Conservation (phyloP, 257 asterid species). For the Solanum bulbocastanum region DNA sequence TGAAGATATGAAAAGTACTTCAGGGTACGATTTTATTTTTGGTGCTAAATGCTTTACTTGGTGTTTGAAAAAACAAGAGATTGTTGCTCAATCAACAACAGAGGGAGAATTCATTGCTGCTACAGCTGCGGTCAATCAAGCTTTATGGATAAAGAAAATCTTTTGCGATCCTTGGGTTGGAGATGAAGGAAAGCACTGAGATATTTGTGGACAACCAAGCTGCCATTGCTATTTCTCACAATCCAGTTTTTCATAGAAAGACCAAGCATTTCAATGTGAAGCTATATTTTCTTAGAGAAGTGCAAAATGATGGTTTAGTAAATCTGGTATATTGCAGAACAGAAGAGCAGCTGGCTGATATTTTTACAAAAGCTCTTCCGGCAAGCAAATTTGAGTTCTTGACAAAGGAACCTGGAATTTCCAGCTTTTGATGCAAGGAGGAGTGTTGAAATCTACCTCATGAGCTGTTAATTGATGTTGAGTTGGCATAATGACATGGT, state of each 20-base stretch:
- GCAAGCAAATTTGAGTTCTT: not conserved
- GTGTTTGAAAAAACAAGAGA: not conserved
- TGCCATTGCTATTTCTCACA: no score
- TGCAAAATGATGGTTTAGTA: no score
- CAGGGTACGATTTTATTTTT: no score
- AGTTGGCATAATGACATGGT: no score
- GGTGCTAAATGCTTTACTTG: not conserved
- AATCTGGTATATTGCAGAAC: no score
- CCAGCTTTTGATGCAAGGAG: not conserved
- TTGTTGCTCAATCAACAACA: not conserved
- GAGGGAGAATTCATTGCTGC: not conserved
- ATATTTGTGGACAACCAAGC: no score
- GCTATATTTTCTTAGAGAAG: no score
- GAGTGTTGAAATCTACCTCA: no score
- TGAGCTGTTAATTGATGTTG: no score
- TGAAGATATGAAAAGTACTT: no score
- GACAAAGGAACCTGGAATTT: not conserved
- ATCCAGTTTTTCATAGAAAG: not conserved
- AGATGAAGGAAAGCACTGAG: not conserved
- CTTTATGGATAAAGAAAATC: not conserved
- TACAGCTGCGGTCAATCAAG: not conserved
- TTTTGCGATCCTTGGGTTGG: not conserved
- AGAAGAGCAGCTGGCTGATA: no score
- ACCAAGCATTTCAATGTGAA: not conserved
- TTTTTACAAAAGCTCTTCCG: no score